These are phyloP conservation scores for Sclerotinia minor DNA, from an alignment of 2,329 filamentous ascomycete genomes.

Conservation along the genomic window DNA sequence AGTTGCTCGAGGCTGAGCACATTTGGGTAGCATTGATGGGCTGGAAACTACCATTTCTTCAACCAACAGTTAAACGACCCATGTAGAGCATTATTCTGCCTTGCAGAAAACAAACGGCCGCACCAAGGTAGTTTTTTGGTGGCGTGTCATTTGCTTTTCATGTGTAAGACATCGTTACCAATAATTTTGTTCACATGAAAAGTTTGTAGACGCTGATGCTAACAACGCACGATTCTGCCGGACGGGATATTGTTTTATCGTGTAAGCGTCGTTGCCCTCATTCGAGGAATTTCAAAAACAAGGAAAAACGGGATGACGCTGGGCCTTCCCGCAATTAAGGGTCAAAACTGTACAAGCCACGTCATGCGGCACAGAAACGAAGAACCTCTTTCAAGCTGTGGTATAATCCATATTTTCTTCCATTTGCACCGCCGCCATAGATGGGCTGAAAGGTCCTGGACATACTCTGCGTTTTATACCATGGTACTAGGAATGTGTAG, in stretches of 20 bases:
- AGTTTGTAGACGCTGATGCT: not conserved
- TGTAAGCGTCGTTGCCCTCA: not conserved
- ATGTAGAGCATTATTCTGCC: not conserved
- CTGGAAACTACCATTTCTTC: not conserved
- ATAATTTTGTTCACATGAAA: not conserved
- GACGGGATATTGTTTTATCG: not conserved
- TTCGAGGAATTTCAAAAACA: not conserved
- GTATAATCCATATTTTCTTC: not conserved
- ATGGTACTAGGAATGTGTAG: not conserved
- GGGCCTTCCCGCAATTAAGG: slow-evolving; percentile 3
- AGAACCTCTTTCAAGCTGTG: not conserved
- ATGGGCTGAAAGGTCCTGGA: not conserved
- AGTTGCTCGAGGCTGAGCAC: not conserved
- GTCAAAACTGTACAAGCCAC: not conserved
- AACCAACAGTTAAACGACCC: not conserved
- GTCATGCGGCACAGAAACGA: not conserved
- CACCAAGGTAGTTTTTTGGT: not conserved
- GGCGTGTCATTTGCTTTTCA: not conserved
- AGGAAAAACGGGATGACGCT: not conserved
- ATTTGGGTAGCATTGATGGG: not conserved
- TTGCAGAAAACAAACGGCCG: not conserved
- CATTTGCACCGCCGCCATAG: not conserved
- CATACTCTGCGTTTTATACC: not conserved
- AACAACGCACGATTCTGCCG: not conserved
- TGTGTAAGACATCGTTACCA: not conserved